Percentiles rank a stretch among this genome's conserved stretches.
Conservation (phyloP, 2,329 filamentous ascomycete species). For the Arthrobotrys musiformis region DNA sequence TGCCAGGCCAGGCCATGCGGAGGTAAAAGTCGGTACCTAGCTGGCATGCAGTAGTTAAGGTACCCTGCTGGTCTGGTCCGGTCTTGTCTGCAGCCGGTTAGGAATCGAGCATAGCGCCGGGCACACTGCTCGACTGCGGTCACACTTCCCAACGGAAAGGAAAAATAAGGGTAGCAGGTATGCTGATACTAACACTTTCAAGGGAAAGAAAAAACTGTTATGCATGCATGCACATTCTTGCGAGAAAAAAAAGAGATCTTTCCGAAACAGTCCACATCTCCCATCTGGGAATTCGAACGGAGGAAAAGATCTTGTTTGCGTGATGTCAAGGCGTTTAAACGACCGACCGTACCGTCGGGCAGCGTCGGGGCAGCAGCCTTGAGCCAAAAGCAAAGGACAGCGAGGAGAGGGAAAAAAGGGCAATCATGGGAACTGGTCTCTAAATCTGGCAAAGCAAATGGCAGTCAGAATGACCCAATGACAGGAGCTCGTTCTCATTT, state of each 20-base stretch:
- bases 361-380: slow-evolving; percentile 17
- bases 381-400: no score
- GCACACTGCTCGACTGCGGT: no score
- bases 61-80: no score
- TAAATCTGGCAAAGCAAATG: slow-evolving; percentile 10
- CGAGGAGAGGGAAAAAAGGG: no score
- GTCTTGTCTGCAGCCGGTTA: not conserved
- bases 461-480: no score
- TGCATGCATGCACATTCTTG: no score
- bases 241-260: not conserved
- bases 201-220: no score
- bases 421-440: slow-evolving; percentile 34
- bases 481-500: slow-evolving; percentile 4
- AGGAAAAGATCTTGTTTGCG: slow-evolving; percentile 23
- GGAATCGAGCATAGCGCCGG: slow-evolving; percentile 8
- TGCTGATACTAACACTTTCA: slow-evolving; percentile 18
- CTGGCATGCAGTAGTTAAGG: no score
- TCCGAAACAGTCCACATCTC: slow-evolving; percentile 5
- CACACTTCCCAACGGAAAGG: not conserved
- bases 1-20: not conserved
- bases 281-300: not conserved
- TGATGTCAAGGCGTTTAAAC: slow-evolving; percentile 21
- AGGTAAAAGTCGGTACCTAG: no score
- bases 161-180: not conserved
- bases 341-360: no score